A percentile compares a stretch with the other conserved stretches of the same genome.
Evolutionary conservation across 116 monocot species (phyloP).

Genomic region (Trichopus zeylanicus): DNA sequence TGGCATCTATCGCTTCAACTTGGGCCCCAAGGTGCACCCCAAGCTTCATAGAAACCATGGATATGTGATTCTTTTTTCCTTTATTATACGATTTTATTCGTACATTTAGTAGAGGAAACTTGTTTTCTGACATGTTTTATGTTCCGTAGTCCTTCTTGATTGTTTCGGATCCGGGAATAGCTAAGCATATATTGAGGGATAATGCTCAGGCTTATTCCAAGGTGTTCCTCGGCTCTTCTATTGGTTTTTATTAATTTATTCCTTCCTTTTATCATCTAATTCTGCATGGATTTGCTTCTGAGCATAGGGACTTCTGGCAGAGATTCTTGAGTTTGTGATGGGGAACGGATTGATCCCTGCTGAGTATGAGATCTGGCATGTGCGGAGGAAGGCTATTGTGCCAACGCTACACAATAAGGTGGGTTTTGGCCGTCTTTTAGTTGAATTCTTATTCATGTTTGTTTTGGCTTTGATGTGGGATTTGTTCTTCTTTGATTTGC

Average conservation of each 20-base stretch:
- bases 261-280: neutral
- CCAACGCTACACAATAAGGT: constrained; percentile 96
- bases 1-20: constrained; percentile 84
- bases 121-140: neutral
- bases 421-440: neutral
- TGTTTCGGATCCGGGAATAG: constrained; percentile 83
- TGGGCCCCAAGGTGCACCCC: constrained; percentile 73
- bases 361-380: constrained; percentile 79
- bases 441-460: neutral
- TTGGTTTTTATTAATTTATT: neutral
- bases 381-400: constrained; percentile 74
- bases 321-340: constrained; percentile 97
- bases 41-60: neutral
- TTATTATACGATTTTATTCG: neutral
- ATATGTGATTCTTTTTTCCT: too few species aligned
- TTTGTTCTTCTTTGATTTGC: constrained; percentile 6
- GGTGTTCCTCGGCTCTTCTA: constrained; percentile 25
- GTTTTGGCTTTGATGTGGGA: neutral
- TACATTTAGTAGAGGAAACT: neutral
- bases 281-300: constrained; percentile 1
- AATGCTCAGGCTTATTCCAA: constrained; percentile 93
- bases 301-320: constrained; percentile 78
- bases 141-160: constrained; percentile 93
- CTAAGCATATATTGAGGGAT: constrained; percentile 78
- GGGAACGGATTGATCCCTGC: constrained; percentile 95